A percentile compares a stretch with the other conserved stretches of the same genome.
Conservation (phyloP, 768 basidiomycete genomes). For the Lactarius indigo region DNA sequence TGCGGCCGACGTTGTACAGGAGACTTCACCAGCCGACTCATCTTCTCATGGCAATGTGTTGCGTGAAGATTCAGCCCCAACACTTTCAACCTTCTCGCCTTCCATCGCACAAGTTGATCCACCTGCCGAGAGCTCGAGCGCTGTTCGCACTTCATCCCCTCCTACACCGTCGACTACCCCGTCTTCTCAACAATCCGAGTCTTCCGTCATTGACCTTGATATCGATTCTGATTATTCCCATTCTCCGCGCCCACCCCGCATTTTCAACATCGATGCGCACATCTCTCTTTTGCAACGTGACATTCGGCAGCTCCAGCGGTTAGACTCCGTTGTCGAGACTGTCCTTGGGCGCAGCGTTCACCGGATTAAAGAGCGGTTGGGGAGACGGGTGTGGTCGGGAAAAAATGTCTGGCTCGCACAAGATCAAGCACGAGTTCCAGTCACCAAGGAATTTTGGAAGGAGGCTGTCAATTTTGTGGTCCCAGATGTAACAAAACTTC, state of each 20-base stretch:
- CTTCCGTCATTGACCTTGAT: constrained; percentile 33
- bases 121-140: neutral
- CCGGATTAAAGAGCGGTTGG: constrained; percentile 71
- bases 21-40: neutral
- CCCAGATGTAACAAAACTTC: neutral
- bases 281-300: constrained; percentile 54
- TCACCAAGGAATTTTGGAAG: constrained; percentile 48
- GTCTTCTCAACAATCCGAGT: neutral
- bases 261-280: constrained; percentile 53
- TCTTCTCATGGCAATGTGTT: neutral
- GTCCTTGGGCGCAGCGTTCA: constrained; percentile 50
- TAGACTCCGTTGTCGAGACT: constrained; percentile 41
- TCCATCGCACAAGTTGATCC: neutral
- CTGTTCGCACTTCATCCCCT: neutral
- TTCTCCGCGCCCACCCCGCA: constrained; percentile 34
- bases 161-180: neutral
- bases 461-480: constrained; percentile 44
- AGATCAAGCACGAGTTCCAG: constrained; percentile 31
- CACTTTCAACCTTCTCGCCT: neutral
- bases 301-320: constrained; percentile 44
- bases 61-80: neutral
- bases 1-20: neutral
- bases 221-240: constrained; percentile 32
- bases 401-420: constrained; percentile 52
- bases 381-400: constrained; percentile 66